Percentiles rank a stretch among this genome's conserved stretches.
These are phyloP conservation scores for Rhizopus microsporus DNA, from an alignment of 371 early-diverging fungal genomes.

Conservation along the genomic window DNA sequence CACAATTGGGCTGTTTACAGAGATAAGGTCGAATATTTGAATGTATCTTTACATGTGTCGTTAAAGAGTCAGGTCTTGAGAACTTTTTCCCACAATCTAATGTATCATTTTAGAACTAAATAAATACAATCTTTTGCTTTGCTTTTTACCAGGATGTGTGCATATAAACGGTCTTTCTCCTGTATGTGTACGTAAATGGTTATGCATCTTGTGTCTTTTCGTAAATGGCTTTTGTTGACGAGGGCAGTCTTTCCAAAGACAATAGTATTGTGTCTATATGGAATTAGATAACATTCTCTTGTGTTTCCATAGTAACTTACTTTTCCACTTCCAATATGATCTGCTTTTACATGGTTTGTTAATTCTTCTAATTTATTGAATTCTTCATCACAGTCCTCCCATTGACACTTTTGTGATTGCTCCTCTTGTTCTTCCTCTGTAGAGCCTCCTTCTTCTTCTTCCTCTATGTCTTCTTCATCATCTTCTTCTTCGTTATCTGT, in stretches of 20 bases:
- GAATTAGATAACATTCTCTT: not conserved
- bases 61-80: slow-evolving; percentile 80
- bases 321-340: slow-evolving; percentile 69
- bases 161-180: slow-evolving; percentile 66
- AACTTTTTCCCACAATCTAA: slow-evolving; percentile 74
- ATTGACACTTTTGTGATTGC: slow-evolving; percentile 49
- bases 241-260: slow-evolving; percentile 75
- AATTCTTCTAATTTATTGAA: slow-evolving; percentile 49
- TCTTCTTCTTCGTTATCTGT: slow-evolving; percentile 22
- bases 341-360: slow-evolving; percentile 59
- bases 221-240: slow-evolving; percentile 72
- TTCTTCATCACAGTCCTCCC: slow-evolving; percentile 53
- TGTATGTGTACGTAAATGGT: slow-evolving; percentile 84
- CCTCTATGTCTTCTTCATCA: slow-evolving; percentile 23
- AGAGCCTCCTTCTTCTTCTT: slow-evolving; percentile 9
- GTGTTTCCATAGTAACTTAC: slow-evolving; percentile 23
- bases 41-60: slow-evolving; percentile 83
- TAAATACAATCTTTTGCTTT: not conserved
- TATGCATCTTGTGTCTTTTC: slow-evolving; percentile 81
- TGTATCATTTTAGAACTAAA: slow-evolving; percentile 9
- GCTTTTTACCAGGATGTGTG: slow-evolving; percentile 23
- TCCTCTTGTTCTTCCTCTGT: slow-evolving; percentile 27
- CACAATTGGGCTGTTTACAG: slow-evolving; percentile 56
- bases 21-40: slow-evolving; percentile 66
- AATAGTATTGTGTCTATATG: slow-evolving; percentile 63